Evolutionary conservation across 257 asterid species (phyloP), one percentile per base, ranked within the genome.

Genomic region (Leonotis leonurus): DNA sequence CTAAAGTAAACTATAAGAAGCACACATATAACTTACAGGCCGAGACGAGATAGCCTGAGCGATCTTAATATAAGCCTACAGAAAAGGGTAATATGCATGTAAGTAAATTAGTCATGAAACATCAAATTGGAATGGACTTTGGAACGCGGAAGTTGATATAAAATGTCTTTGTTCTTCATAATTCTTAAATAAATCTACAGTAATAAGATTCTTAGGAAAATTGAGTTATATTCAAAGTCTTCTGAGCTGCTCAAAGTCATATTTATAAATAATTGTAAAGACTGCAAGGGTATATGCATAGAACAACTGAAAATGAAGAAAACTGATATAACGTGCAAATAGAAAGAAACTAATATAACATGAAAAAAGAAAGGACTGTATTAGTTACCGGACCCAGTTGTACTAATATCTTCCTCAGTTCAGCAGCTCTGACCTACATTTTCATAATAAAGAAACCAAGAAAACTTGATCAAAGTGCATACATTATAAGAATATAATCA

Each of bases 341-440:
- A 33, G n/a, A 43, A 24, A 55, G 46, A 37, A 12, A 12, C 67
- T n/a, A 67, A 35, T 8, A 32, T 3, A 41, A 44, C 18, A 33
- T 56, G 14, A 25, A 39, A 29, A 35, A 13, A 2, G 41, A 24
- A 25, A n/a, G n/a, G 24, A 36, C 48, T 56, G 54, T 56, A 35
- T 78, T n/a, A n/a, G n/a, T n/a, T n/a, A 91, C 98, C 87, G 98
- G 98, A 40, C 98, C 98, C 51, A 92, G 95, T 75, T 86, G 97
- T 45, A 80, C 81, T 71, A 92, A 60, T 73, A 86, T 78, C 81
- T 81, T 81, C 81, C 97, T 83, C 82, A 92, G 63, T 56, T 86
- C 95, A 56, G 85, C 97, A 53, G 98, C 97, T 77, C 98, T 80
- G 73, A 81, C 86, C 98, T 92, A 70, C 74, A 70, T n/a, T 33